Conservation (phyloP, 1,284 basidiomycete species). For the Entoloma clypeatum region DNA sequence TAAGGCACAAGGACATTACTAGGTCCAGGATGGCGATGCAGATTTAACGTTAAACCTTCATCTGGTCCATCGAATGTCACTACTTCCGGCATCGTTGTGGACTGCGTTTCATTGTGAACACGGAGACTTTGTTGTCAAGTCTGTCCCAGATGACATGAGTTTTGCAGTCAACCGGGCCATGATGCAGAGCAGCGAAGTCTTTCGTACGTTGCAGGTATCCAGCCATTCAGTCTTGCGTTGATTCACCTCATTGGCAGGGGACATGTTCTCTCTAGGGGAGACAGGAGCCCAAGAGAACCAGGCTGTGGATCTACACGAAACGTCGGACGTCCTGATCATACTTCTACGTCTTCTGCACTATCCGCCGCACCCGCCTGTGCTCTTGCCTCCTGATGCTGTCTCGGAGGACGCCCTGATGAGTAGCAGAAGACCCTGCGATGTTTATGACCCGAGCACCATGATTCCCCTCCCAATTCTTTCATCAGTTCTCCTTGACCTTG, state of each 20-base stretch:
- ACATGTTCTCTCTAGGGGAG: slow-evolving; percentile 62
- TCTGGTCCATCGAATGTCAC: too few relatives aligned
- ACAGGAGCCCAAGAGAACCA: slow-evolving; percentile 24
- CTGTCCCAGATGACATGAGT: slow-evolving; percentile 42
- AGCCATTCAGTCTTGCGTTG: slow-evolving; percentile 6
- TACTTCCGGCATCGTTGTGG: slow-evolving; percentile 19
- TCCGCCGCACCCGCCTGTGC: slow-evolving; percentile 39
- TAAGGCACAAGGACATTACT: too few relatives aligned
- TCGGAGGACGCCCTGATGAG: slow-evolving; percentile 18
- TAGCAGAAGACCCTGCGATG: slow-evolving; percentile 26
- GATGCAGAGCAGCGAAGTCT: slow-evolving; percentile 52
- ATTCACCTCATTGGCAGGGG: slow-evolving; percentile 34
- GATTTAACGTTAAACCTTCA: too few relatives aligned
- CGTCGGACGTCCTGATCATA: slow-evolving; percentile 39
- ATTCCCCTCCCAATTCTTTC: slow-evolving; percentile 61
- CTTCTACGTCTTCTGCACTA: slow-evolving; percentile 52
- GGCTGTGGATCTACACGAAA: slow-evolving; percentile 50
- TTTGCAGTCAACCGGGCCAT: slow-evolving; percentile 47
- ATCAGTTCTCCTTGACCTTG: slow-evolving; percentile 46
- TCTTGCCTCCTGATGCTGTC: slow-evolving; percentile 18
- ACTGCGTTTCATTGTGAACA: slow-evolving; percentile 38
- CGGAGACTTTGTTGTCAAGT: slow-evolving; percentile 51
- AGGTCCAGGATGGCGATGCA: too few relatives aligned
- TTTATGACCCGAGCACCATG: slow-evolving; percentile 38
- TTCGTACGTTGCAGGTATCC: slow-evolving; percentile 40